A percentile compares a stretch with the other conserved stretches of the same genome.
These are phyloP conservation scores for Asclepias syriaca DNA, from an alignment of 257 asterid genomes.

Conservation along the genomic window DNA sequence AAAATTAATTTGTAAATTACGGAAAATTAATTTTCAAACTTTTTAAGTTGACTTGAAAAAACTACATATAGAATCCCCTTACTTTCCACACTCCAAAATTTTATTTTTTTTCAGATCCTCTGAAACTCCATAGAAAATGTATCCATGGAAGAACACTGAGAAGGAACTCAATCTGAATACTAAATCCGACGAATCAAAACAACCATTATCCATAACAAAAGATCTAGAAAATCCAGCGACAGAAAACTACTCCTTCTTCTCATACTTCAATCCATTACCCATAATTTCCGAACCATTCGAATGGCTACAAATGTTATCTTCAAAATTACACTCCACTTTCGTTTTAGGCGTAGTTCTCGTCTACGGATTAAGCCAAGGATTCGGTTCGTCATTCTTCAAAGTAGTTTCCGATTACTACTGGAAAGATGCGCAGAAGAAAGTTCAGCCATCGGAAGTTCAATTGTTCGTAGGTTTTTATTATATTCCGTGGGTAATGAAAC, in stretches of 20 bases:
- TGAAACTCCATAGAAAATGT: too few species aligned
- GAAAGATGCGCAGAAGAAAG: constrained; percentile 67
- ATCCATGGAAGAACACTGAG: too few species aligned
- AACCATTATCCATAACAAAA: background rate
- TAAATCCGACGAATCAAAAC: background rate
- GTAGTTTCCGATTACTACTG: constrained; percentile 63
- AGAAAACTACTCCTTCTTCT: background rate
- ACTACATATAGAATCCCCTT: too few species aligned
- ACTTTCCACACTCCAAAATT: too few species aligned
- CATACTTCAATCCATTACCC: background rate
- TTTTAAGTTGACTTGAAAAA: too few species aligned
- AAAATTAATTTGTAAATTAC: too few species aligned
- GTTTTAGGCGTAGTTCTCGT: constrained; percentile 46
- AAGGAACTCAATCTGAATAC: constrained; percentile 3
- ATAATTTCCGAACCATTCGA: constrained; percentile 33
- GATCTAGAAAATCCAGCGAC: background rate
- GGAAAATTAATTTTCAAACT: too few species aligned
- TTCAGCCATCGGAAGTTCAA: constrained; percentile 60
- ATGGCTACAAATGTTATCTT: constrained; percentile 59
- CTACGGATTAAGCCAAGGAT: constrained; percentile 62
- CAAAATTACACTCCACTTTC: constrained; percentile 44
- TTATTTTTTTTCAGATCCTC: too few species aligned
- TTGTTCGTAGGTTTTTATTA: constrained; percentile 45
- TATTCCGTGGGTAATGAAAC: constrained; percentile 76
- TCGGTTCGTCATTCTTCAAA: constrained; percentile 42